Conservation (phyloP, 1,284 basidiomycete genomes). For the Inonotus hispidus region DNA sequence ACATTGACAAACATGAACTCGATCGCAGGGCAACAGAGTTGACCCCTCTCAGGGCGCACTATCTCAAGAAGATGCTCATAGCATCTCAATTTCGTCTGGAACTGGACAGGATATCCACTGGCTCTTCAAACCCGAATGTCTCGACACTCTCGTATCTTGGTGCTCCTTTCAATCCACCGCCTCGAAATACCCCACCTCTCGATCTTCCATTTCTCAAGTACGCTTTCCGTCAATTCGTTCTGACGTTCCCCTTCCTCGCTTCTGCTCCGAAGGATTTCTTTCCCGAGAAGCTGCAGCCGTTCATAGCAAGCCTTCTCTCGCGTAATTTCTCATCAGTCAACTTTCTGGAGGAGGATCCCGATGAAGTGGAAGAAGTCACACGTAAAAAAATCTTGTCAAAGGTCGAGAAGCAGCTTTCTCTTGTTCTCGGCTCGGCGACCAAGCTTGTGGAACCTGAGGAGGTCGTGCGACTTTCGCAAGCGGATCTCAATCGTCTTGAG, state of each 20-base stretch:
- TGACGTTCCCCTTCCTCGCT: conserved; percentile 90
- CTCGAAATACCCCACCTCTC: conserved; percentile 49
- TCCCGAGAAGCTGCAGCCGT: conserved; percentile 88
- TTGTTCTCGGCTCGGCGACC: conserved; percentile 77
- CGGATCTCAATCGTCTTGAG: conserved; percentile 75
- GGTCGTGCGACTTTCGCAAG: conserved; percentile 80
- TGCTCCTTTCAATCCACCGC: conserved; percentile 74
- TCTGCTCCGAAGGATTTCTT: conserved; percentile 86
- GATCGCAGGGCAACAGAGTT: conserved; percentile 31
- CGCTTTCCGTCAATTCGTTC: conserved; percentile 85
- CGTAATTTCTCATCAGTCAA: conserved; percentile 70
- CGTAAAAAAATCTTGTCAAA: conserved; percentile 64
- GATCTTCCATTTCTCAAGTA: conserved; percentile 86
- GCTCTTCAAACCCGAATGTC: conserved; percentile 46
- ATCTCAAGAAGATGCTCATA: conserved; percentile 93
- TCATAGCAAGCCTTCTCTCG: conserved; percentile 75
- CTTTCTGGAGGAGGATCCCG: conserved; percentile 51
- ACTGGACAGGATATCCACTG: conserved; percentile 60
- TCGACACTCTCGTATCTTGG: conserved; percentile 85
- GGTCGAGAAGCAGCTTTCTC: conserved; percentile 76
- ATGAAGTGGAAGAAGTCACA: conserved; percentile 47
- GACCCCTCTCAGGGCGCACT: conserved; percentile 86
- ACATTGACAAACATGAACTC: not conserved
- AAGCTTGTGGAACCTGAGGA: conserved; percentile 82
- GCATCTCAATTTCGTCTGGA: conserved; percentile 80